Conservation (phyloP, 140 eudicot species). For the Anethum foeniculum region DNA sequence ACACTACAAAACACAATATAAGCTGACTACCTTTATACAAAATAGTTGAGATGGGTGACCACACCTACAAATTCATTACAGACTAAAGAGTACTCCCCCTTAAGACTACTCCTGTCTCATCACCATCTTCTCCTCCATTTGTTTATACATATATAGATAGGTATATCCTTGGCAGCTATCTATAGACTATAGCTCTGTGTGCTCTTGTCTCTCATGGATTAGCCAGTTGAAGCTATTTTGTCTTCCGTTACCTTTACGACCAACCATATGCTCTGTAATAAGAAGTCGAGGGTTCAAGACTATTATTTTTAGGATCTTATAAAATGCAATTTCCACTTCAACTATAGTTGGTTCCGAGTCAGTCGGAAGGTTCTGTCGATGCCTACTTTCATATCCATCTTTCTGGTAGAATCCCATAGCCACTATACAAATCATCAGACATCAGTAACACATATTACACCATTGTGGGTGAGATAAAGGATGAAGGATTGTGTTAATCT, state of each 20-base stretch:
- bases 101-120: background rate
- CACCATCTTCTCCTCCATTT: background rate
- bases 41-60: no score
- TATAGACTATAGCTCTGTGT: background rate
- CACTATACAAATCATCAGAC: no score
- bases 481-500: no score
- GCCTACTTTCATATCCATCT: no score
- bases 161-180: background rate
- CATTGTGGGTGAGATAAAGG: no score
- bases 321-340: background rate
- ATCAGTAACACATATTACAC: no score
- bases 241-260: background rate
- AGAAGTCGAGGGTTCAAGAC: background rate
- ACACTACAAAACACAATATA: background rate
- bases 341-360: background rate
- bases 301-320: background rate
- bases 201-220: no score
- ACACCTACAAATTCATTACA: background rate
- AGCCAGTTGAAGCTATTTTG: conserved; percentile 2
- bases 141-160: background rate
- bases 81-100: background rate
- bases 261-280: background rate
- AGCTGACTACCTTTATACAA: background rate
- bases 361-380: background rate
- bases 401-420: no score